A percentile compares a stretch with the other conserved stretches of the same genome.
Evolutionary conservation across 176 grass and related monocot species (phyloP).

Genomic region (Paspalum notatum): DNA sequence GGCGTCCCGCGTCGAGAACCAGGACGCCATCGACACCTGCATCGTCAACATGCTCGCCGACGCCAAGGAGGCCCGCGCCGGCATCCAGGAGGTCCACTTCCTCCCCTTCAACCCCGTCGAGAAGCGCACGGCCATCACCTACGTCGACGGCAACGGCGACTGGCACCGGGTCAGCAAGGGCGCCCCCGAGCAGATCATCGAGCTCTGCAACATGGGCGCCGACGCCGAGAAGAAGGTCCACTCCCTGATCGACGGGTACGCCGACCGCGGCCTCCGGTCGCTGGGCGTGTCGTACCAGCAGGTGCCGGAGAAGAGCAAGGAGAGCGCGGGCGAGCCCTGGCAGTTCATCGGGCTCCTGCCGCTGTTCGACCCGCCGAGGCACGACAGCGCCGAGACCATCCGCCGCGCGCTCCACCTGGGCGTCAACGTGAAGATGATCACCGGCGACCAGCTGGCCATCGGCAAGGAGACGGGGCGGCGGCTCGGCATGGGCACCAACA

Average conservation of each 20-base stretch:
- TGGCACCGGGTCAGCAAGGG: conserved; percentile 97
- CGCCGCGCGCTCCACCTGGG: conserved; percentile 76
- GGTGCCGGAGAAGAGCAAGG: conserved; percentile 76
- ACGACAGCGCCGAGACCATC: conserved; percentile 96
- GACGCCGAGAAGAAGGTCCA: conserved; percentile 74
- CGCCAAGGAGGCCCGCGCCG: conserved; percentile 83
- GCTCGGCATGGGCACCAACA: conserved; percentile 96
- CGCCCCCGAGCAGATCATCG: conserved; percentile 92
- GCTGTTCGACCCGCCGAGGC: conserved; percentile 84
- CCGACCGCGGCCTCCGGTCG: conserved; percentile 80
- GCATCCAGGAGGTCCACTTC: conserved; percentile 86
- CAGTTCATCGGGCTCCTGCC: conserved; percentile 86
- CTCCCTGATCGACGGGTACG: conserved; percentile 60
- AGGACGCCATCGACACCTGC: conserved; percentile 94
- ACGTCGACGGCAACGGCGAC: conserved; percentile 72
- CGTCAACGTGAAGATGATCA: conserved; percentile 99
- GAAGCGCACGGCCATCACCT: conserved; percentile 97
- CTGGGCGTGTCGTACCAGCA: conserved; percentile 77
- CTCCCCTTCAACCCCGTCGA: conserved; percentile 92
- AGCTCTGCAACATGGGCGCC: conserved; percentile 71
- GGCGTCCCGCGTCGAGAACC: conserved; percentile 92
- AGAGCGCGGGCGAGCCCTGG: conserved; percentile 69
- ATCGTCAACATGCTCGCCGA: conserved; percentile 87
- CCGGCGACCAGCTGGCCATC: conserved; percentile 93
- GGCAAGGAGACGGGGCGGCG: conserved; percentile 84